These are phyloP conservation scores for Selaginella tamariscina DNA, from an alignment of 75 land plant genomes.

Conservation along the genomic window DNA sequence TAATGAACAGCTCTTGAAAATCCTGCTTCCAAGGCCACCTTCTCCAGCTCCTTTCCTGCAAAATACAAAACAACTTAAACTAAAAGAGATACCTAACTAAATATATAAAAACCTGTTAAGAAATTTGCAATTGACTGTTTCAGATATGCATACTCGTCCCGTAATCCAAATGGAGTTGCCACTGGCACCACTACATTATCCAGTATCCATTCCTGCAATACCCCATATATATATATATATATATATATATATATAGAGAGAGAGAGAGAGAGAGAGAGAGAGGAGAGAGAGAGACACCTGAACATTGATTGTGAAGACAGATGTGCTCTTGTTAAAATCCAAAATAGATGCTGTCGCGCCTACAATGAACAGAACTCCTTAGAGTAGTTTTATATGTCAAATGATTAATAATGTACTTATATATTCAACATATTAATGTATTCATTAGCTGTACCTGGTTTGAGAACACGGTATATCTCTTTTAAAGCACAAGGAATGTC, in stretches of 20 bases:
- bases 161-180: constrained; percentile 48
- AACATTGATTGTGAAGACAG: not conserved
- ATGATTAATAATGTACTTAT: too few species aligned
- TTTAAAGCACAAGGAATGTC: constrained; percentile 46
- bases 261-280: too few species aligned
- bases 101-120: constrained; percentile 41
- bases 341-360: constrained; percentile 59
- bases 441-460: constrained; percentile 37
- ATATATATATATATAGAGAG: too few species aligned
- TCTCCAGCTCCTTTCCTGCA: constrained; percentile 61
- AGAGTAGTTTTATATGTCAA: too few species aligned
- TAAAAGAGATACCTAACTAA: not conserved
- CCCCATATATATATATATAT: too few species aligned
- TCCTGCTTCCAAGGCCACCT: constrained; percentile 59
- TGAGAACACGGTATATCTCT: constrained; percentile 63
- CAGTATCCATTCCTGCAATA: constrained; percentile 60
- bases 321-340: constrained; percentile 56
- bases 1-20: constrained; percentile 54
- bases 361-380: constrained; percentile 19
- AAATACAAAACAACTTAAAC: not conserved
- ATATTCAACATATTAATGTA: not conserved
- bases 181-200: constrained; percentile 83
- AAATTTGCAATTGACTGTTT: constrained; percentile 56
- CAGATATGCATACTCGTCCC: constrained; percentile 62
- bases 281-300: constrained; percentile 22